Evolutionary conservation across 164 flowering plant genomes (phyloP), one percentile per base, ranked within the genome.

Genomic region (Liquidambar formosana): DNA sequence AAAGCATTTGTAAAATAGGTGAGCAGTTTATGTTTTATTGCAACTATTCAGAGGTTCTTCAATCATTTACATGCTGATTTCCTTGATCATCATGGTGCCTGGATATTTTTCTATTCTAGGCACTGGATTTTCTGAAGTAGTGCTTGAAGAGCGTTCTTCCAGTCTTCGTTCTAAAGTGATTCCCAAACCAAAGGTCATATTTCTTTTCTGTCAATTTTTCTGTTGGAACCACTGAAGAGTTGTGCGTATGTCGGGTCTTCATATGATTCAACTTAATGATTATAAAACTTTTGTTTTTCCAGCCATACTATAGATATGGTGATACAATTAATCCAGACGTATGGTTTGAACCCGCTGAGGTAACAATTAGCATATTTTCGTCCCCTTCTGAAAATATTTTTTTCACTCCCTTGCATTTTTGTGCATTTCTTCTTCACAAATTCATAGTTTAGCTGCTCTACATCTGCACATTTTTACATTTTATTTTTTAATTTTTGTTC

Each of bases 1-100:
- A 96, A 77, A 93, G 95, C 84, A 96, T 96, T 25, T 96, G 98
- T 76, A 93, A 96, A 80, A 92, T 96, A 68, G 99, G 99, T 89
- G 62, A 71, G 78, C 10, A n/a, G 19, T 27, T 44, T 61, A 14
- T 38, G 51, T 49, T 27, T 46, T 14, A 45, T 45, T 49, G 45
- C 28, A 10, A 11, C 23, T 65, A 23, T 65, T 66, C 8, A 11
- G 33, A 26, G 14, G 13, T 23, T 43, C 1, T 58, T 19, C 9
- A 62, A 14, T 65, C 54, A 12, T 28, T 57, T 47, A 46, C 18
- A 38, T 16, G 10, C 14, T 33, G 21, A 5, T 56, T 60, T 16
- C 23, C 38, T 38, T 49, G 49, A 28, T 22, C 33, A 33, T 60
- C 46, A 68, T 56, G 38, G 13, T 66, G 33, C 13, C 1, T 62